Evolutionary conservation across 768 basidiomycete genomes (phyloP).

Genomic region (Filobasidium wieringae): DNA sequence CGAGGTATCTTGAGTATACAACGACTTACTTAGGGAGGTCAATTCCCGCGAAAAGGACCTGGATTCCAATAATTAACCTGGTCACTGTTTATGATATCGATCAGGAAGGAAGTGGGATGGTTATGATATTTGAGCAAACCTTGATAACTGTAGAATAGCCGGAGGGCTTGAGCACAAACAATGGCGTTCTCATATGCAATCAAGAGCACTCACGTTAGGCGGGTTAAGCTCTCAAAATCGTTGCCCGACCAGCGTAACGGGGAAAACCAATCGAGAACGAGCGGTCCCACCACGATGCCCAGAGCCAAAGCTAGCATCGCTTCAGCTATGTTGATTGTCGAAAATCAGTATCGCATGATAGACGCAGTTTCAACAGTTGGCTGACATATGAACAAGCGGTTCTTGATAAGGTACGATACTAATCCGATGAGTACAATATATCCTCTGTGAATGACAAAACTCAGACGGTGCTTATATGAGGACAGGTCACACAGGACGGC

Average conservation of each 20-base stretch:
- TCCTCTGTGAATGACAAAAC: not conserved
- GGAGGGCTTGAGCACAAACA: not conserved
- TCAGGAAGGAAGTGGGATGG: too few species aligned
- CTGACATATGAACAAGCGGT: conserved; percentile 38
- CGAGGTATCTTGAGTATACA: too few species aligned
- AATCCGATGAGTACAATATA: conserved; percentile 34
- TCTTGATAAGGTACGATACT: conserved; percentile 38
- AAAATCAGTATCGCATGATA: not conserved
- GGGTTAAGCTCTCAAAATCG: conserved; percentile 10
- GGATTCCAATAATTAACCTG: conserved; percentile 9
- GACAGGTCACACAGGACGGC: not conserved
- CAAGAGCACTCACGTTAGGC: conserved; percentile 20
- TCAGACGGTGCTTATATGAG: not conserved
- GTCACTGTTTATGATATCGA: conserved; percentile 20
- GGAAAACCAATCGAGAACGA: conserved; percentile 35
- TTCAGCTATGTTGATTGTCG: conserved; percentile 23
- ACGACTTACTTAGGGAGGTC: conserved; percentile 32
- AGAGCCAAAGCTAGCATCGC: conserved; percentile 22
- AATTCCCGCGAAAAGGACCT: conserved; percentile 34
- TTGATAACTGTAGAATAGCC: not conserved
- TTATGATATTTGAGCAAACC: too few species aligned
- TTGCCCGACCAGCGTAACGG: conserved; percentile 36
- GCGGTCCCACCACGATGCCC: conserved; percentile 38
- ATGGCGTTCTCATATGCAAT: not conserved
- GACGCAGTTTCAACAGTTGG: not conserved